phyloP scores from a whole-genome alignment of 2,329 filamentous ascomycete genomes.

The Pseudonectria buxi region DNA sequence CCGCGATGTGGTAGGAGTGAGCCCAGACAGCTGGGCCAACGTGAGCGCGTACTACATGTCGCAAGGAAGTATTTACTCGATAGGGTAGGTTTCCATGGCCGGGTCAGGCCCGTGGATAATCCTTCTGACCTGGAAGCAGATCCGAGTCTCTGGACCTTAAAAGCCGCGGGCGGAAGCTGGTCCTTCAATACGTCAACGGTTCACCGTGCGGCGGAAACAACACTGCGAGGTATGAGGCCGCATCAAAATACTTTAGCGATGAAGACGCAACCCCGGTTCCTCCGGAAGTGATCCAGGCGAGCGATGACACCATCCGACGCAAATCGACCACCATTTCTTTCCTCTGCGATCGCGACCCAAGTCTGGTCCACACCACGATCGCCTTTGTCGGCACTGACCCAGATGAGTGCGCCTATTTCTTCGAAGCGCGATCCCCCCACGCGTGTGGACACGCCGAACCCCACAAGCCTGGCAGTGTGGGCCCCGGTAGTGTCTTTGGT shows the following conservation, averaged over 20 bases:
- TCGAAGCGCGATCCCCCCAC: slow-evolving; percentile 79
- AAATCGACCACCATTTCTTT: slow-evolving; percentile 90
- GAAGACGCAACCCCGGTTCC: slow-evolving; percentile 10
- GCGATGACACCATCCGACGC: slow-evolving; percentile 33
- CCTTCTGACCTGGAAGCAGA: slow-evolving; percentile 16
- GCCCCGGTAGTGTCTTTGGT: slow-evolving; percentile 73
- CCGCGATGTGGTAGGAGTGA: slow-evolving; percentile 56
- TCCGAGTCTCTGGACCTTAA: slow-evolving; percentile 45
- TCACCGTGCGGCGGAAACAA: slow-evolving; percentile 59
- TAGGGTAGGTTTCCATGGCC: slow-evolving; percentile 51
- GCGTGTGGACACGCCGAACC: slow-evolving; percentile 66
- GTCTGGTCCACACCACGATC: slow-evolving; percentile 59
- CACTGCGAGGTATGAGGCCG: slow-evolving; percentile 27
- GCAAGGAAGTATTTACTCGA: slow-evolving; percentile 61
- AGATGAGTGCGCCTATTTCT: slow-evolving; percentile 92
- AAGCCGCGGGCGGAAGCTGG: slow-evolving; percentile 64
- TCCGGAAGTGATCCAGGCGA: slow-evolving; percentile 24
- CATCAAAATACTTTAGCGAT: slow-evolving; percentile 24
- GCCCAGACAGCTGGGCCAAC: slow-evolving; percentile 58
- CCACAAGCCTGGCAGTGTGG: slow-evolving; percentile 64
- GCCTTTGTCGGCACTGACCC: slow-evolving; percentile 79
- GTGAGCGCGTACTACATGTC: slow-evolving; percentile 71
- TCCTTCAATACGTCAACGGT: slow-evolving; percentile 70
- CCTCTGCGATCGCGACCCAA: slow-evolving; percentile 79
- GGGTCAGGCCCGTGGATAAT: slow-evolving; percentile 1